phyloP scores from a whole-genome alignment of 1,284 basidiomycete genomes.

The Polyporus tsugae region DNA sequence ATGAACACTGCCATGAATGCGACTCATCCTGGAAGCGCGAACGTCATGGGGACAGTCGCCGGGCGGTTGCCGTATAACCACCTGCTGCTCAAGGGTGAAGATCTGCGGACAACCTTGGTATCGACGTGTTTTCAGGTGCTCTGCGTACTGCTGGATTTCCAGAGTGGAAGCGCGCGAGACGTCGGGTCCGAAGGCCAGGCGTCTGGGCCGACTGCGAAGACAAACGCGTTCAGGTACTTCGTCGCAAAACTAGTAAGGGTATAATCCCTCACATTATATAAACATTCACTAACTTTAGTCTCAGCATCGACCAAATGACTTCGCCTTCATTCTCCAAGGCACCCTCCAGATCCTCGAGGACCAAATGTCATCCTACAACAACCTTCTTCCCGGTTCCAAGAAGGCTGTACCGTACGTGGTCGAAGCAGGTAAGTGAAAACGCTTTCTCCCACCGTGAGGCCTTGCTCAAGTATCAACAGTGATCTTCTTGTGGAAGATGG shows the following conservation, averaged over 20 bases:
- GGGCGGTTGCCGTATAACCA: constrained; percentile 87
- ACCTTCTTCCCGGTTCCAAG: constrained; percentile 83
- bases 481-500: constrained; percentile 88
- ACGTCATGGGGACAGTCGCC: constrained; percentile 67
- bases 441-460: neutral
- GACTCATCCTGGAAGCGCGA: constrained; percentile 52
- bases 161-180: constrained; percentile 76
- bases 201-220: constrained; percentile 66
- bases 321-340: constrained; percentile 83
- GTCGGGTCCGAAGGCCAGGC: constrained; percentile 49
- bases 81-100: constrained; percentile 88
- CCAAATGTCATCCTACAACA: constrained; percentile 76
- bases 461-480: constrained; percentile 52
- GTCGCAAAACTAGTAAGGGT: constrained; percentile 82
- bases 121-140: constrained; percentile 79
- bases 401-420: constrained; percentile 83
- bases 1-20: constrained; percentile 89
- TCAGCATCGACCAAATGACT: constrained; percentile 89
- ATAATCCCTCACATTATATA: neutral
- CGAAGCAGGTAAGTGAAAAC: constrained; percentile 71
- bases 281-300: constrained; percentile 13
- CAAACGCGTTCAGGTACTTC: constrained; percentile 92
- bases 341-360: constrained; percentile 76
- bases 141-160: constrained; percentile 83
- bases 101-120: constrained; percentile 75